Evolutionary conservation across 192 early-diverging fungal species (phyloP), one percentile per base, ranked within the genome.

Genomic region (Hyaloraphidium curvatum): DNA sequence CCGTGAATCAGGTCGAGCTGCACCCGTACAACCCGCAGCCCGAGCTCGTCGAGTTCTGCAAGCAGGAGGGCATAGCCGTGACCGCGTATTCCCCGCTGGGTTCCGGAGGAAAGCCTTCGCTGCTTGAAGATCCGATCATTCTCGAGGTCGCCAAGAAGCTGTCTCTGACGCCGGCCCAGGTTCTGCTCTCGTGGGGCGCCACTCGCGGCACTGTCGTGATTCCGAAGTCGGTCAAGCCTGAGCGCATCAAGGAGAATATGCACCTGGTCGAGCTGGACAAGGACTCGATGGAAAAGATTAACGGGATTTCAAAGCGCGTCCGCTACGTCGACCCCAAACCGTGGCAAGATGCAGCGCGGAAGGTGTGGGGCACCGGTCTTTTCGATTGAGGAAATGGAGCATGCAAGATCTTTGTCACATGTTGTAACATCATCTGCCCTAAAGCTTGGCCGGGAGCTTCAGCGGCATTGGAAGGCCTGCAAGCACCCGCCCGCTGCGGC

Each of bases 201-300:
- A 73, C 84, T 50, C 78, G 86, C 39, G 83, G 84, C 2, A 77
- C 79, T 30, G 58, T 65, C 11, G 86, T 86, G 5, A 81, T 91
- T 62, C 86, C 87, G 59, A 88, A 88, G 71, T 80, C 78, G 4
- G 77, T 73, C 40, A 80, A 73, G 40, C 67, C 67, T 14, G 60
- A 63, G 0, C 72, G 86, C 14, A 77, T 89, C 53, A 40, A 51
- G 17, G 65, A 62, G 48, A 85, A 85, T n/a, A n/a, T n/a, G n/a
- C n/a, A n/a, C n/a, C n/a, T n/a, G n/a, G n/a, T n/a, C n/a, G n/a
- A n/a, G n/a, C n/a, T n/a, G n/a, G n/a, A n/a, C n/a, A n/a, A n/a
- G n/a, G n/a, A n/a, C n/a, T n/a, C n/a, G n/a, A n/a, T n/a, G n/a
- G n/a, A n/a, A n/a, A n/a, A n/a, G n/a, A n/a, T n/a, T n/a, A n/a